Evolutionary conservation across 345 rosid species (phyloP).

Genomic region (Ceriops decandra): DNA sequence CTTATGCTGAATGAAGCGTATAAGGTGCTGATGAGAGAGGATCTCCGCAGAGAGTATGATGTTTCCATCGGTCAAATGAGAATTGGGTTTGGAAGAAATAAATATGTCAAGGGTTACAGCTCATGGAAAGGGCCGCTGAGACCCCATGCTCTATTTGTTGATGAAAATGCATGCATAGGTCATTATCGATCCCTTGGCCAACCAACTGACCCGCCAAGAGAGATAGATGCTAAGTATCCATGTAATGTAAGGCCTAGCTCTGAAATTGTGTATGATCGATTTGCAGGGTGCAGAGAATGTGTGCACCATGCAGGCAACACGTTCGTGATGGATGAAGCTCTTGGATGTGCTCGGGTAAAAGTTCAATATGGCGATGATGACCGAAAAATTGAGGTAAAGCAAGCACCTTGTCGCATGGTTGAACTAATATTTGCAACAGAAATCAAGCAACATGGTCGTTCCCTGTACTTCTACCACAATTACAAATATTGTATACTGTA

Average conservation of each 20-base stretch:
- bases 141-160: constrained; percentile 54
- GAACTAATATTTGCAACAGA: too few species aligned
- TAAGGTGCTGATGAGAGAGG: constrained; percentile 37
- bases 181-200: not conserved
- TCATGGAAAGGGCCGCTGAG: constrained; percentile 58
- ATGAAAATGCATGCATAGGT: constrained; percentile 62
- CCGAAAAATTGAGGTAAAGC: constrained; percentile 42
- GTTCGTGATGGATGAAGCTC: constrained; percentile 43
- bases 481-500: too few species aligned
- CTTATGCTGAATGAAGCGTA: constrained; percentile 55
- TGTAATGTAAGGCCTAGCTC: not conserved
- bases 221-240: too few species aligned
- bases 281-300: constrained; percentile 62
- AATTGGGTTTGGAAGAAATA: constrained; percentile 17
- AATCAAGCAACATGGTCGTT: too few species aligned
- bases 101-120: constrained; percentile 30
- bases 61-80: constrained; percentile 37
- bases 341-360: constrained; percentile 52
- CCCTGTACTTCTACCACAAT: too few species aligned
- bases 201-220: too few species aligned
- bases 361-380: constrained; percentile 53
- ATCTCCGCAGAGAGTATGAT: constrained; percentile 41
- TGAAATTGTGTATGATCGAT: not conserved
- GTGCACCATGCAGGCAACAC: constrained; percentile 57
- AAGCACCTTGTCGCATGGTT: not conserved